phyloP scores from a whole-genome alignment of 2,329 filamentous ascomycete genomes.

The Penicillium nordicum region DNA sequence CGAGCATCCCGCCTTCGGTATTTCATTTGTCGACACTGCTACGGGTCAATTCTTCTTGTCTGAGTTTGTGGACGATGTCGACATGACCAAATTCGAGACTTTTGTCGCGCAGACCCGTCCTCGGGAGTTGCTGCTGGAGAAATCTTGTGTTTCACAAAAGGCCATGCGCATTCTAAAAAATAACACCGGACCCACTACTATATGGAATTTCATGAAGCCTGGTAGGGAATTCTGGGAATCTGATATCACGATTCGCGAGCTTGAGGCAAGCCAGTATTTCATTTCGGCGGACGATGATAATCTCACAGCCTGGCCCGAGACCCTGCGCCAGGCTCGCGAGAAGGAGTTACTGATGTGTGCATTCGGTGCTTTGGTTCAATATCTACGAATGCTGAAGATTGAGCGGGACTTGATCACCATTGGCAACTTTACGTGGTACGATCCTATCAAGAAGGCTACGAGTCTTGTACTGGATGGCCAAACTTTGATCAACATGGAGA shows the following conservation, averaged over 20 bases:
- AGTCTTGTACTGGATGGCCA: conserved; percentile 92
- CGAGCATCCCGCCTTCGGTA: conserved; percentile 77
- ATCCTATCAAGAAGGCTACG: conserved; percentile 83
- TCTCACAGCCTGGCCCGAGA: conserved; percentile 71
- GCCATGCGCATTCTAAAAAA: conserved; percentile 92
- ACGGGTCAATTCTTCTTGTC: conserved; percentile 95
- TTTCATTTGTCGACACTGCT: conserved; percentile 91
- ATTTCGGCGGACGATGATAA: conserved; percentile 55
- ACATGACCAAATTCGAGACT: conserved; percentile 95
- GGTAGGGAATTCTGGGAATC: conserved; percentile 87
- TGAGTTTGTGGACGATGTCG: conserved; percentile 84
- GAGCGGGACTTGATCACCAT: conserved; percentile 84
- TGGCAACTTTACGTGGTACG: conserved; percentile 87
- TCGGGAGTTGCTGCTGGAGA: conserved; percentile 85
- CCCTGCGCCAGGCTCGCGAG: conserved; percentile 66
- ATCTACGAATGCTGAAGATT: conserved; percentile 80
- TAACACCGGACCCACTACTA: conserved; percentile 84
- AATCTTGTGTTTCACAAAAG: conserved; percentile 79
- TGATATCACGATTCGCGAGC: conserved; percentile 74
- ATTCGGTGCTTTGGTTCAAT: conserved; percentile 82
- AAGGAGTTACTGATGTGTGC: conserved; percentile 87
- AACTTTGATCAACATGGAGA: conserved; percentile 94
- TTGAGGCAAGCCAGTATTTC: conserved; percentile 79
- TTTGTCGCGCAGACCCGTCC: conserved; percentile 90
- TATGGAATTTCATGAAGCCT: conserved; percentile 91